Evolutionary conservation across 2,329 filamentous ascomycete species (phyloP).

Genomic region (Colletotrichum somersetense): DNA sequence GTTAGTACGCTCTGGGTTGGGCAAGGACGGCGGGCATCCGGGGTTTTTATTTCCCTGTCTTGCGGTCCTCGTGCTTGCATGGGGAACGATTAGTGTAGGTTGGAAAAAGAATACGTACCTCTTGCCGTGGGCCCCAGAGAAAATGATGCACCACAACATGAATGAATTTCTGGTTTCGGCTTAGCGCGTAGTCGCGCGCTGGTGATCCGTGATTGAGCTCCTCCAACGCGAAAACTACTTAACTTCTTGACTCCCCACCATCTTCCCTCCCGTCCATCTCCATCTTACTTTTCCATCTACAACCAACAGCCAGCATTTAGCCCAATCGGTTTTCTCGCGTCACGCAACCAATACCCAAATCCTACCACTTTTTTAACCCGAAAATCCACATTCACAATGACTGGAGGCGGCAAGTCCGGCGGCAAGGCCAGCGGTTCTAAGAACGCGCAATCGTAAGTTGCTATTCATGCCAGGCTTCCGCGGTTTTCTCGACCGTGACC

Average conservation of each 20-base stretch:
- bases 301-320: conserved; percentile 44
- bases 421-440: conserved; percentile 99
- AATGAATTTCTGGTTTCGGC: conserved; percentile 45
- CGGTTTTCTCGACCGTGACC: conserved; percentile 44
- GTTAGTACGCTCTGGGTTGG: no score
- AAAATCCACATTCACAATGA: conserved; percentile 82
- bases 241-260: conserved; percentile 63
- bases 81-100: background rate
- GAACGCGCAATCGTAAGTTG: conserved; percentile 97
- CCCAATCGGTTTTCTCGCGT: conserved; percentile 32
- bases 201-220: conserved; percentile 65
- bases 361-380: conserved; percentile 49
- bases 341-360: conserved; percentile 30
- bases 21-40: conserved; percentile 8
- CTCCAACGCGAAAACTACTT: conserved; percentile 67
- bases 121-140: conserved; percentile 16
- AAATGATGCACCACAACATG: conserved; percentile 38
- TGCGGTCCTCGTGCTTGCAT: conserved; percentile 5
- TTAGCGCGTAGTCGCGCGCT: conserved; percentile 48
- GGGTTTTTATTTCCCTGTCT: conserved; percentile 35
- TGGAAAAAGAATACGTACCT: conserved; percentile 27
- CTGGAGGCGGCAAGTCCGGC: conserved; percentile 99
- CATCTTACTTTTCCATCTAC: conserved; percentile 49
- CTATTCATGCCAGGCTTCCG: background rate
- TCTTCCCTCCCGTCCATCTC: conserved; percentile 50